Evolutionary conservation across 1,284 basidiomycete genomes (phyloP).

Genomic region (Laetiporus sulphureus): DNA sequence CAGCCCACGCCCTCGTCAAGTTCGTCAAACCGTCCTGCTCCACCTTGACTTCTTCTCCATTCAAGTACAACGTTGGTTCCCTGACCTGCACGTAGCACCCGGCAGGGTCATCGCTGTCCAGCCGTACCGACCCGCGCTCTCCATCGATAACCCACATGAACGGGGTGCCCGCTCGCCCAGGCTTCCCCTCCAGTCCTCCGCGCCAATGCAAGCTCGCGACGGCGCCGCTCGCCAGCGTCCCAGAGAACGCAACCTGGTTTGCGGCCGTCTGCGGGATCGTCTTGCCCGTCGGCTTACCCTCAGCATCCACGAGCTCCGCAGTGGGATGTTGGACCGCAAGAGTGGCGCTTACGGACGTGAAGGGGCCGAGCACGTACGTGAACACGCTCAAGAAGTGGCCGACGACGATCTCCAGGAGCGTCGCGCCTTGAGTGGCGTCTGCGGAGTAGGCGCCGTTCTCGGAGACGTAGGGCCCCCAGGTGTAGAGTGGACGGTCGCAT

Average conservation of each 20-base stretch:
- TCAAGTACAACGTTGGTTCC: constrained; percentile 22
- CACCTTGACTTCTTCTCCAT: constrained; percentile 23
- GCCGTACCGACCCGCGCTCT: constrained; percentile 26
- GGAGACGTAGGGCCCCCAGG: constrained; percentile 18
- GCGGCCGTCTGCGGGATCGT: constrained; percentile 14
- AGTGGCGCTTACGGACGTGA: constrained; percentile 25
- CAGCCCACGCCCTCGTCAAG: constrained; percentile 21
- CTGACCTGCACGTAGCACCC: constrained; percentile 16
- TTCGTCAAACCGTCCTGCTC: constrained; percentile 12
- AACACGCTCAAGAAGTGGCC: constrained; percentile 27
- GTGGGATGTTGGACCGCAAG: constrained; percentile 21
- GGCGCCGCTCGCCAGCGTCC: constrained; percentile 24
- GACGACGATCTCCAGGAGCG: constrained; percentile 21
- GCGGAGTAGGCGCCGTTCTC: constrained; percentile 10
- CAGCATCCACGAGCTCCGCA: constrained; percentile 19
- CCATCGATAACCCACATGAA: constrained; percentile 32
- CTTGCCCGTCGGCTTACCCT: constrained; percentile 21
- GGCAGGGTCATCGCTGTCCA: constrained; percentile 22
- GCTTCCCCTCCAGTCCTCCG: constrained; percentile 15
- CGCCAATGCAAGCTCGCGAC: constrained; percentile 24
- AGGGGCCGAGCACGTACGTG: constrained; percentile 24
- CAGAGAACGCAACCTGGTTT: constrained; percentile 26
- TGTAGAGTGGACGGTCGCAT: constrained; percentile 10
- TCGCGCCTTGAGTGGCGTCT: constrained; percentile 17
- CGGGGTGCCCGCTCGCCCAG: constrained; percentile 12